phyloP scores from a whole-genome alignment of 2,329 filamentous ascomycete species.

The Neopestalotiopsis sp. region DNA sequence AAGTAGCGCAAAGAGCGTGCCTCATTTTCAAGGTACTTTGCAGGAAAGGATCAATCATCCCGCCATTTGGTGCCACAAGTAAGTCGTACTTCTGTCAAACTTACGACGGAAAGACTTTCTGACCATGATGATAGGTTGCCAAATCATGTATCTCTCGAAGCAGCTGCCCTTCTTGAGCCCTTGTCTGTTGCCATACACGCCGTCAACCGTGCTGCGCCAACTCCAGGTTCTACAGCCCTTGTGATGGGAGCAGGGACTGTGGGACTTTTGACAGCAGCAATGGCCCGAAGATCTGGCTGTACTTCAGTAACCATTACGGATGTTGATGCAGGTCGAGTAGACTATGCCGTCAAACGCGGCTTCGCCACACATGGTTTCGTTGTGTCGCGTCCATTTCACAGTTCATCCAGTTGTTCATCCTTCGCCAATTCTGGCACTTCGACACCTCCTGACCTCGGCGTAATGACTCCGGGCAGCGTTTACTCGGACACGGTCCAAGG shows the following conservation, averaged over 20 bases:
- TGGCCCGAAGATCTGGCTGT: constrained; percentile 66
- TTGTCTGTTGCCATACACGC: constrained; percentile 68
- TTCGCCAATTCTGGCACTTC: constrained; percentile 51
- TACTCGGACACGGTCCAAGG: constrained; percentile 50
- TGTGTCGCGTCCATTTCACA: constrained; percentile 50
- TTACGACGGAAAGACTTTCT: constrained; percentile 19
- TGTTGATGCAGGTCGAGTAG: constrained; percentile 62
- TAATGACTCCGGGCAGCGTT: constrained; percentile 51
- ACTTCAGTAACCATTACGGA: constrained; percentile 65
- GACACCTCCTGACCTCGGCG: constrained; percentile 48
- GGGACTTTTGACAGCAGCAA: constrained; percentile 66
- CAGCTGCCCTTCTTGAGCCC: constrained; percentile 66
- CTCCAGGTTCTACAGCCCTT: constrained; percentile 61
- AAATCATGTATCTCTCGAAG: constrained; percentile 62
- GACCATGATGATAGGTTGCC: constrained; percentile 53
- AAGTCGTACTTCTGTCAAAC: constrained; percentile 29
- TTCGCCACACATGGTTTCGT: constrained; percentile 67
- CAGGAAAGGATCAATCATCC: constrained; percentile 69
- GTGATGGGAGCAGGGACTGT: constrained; percentile 71
- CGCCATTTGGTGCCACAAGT: constrained; percentile 68
- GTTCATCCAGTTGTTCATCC: constrained; percentile 50
- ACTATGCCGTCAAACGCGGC: constrained; percentile 62
- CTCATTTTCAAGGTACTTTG: constrained; percentile 67
- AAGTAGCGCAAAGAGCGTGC: constrained; percentile 67
- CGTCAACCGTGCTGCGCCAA: constrained; percentile 58